phyloP scores from a whole-genome alignment of 2,329 filamentous ascomycete species.

The Rhynchosporium agropyri region DNA sequence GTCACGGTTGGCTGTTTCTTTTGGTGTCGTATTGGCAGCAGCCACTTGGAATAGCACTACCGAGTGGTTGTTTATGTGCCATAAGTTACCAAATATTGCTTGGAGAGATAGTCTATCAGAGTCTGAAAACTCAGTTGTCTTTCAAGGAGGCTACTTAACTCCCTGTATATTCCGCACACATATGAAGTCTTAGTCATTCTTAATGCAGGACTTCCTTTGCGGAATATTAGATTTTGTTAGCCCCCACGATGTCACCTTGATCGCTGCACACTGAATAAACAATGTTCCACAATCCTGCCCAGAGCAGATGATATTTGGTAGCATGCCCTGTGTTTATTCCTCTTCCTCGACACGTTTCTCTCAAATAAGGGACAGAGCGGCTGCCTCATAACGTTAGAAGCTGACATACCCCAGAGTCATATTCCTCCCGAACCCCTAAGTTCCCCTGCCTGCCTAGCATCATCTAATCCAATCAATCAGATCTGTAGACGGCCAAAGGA shows the following conservation, averaged over 20 bases:
- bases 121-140: too few relatives aligned
- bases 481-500: background rate
- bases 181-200: too few relatives aligned
- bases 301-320: background rate
- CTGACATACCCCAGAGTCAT: background rate
- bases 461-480: background rate
- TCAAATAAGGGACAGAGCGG: background rate
- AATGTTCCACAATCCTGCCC: background rate
- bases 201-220: too few relatives aligned
- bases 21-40: too few relatives aligned
- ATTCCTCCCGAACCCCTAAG: background rate
- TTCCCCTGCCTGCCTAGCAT: conserved; percentile 1
- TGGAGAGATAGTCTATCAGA: too few relatives aligned
- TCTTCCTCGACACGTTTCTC: background rate
- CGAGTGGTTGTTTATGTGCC: too few relatives aligned
- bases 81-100: too few relatives aligned
- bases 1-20: background rate
- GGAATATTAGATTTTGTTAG: background rate
- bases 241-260: background rate
- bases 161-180: too few relatives aligned
- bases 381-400: background rate
- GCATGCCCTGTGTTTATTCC: background rate
- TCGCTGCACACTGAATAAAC: background rate
- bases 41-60: too few relatives aligned
- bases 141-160: too few relatives aligned